Base-by-base conservation (phyloP, 2,329 filamentous ascomycete species). In the Aspergillus fumigatiaffinis region DNA sequence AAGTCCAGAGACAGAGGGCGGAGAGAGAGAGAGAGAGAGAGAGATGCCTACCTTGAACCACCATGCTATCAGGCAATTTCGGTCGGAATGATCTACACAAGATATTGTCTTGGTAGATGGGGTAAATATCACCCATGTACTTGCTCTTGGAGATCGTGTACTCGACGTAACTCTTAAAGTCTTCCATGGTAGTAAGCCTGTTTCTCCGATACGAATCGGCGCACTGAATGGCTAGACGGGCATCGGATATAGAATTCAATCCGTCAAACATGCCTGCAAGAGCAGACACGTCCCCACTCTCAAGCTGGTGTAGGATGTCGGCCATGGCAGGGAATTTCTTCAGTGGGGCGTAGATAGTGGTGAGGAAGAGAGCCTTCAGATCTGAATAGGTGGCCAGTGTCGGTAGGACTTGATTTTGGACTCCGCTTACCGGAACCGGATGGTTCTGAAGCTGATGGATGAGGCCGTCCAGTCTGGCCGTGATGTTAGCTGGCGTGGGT, bases 321-420 rank as follows among this genome's bases (percentile, higher is more conserved):
- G 82, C 80, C 46, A 83, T 71, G 23, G 58, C 62, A 23, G 71
- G 70, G 58, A 82, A 81, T 44, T 67, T 67, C 51, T 62, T 61
- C 6, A 80, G 71, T 1, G 81, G 81, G 42, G 71, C 70, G 64
- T 83, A 83, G 26, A 83, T 64, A 2, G 73, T 68, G 1, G 71
- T 68, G 4, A 76, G 74, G 17, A 80, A 74, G 8, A 81, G 69
- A 7, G 70, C 67, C 62, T 79, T 78, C 38, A 83, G 61, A 51
- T 76, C 75, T 38, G 76, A 78, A 71, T 81, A 82, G 1, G 80
- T 82, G 52, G 84, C 68, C n/a, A 83, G 63, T 56, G 77, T 71
- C 0, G 81, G 80, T 28, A 82, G 70, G 7, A 52, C 49, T 53
- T 21, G 6, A 42, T 20, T 17, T 38, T 12, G 48, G 28, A 58